Evolutionary conservation across 805 yeast genomes (phyloP), one percentile per base, ranked within the genome.

Genomic region (Nakazawaea sp.): DNA sequence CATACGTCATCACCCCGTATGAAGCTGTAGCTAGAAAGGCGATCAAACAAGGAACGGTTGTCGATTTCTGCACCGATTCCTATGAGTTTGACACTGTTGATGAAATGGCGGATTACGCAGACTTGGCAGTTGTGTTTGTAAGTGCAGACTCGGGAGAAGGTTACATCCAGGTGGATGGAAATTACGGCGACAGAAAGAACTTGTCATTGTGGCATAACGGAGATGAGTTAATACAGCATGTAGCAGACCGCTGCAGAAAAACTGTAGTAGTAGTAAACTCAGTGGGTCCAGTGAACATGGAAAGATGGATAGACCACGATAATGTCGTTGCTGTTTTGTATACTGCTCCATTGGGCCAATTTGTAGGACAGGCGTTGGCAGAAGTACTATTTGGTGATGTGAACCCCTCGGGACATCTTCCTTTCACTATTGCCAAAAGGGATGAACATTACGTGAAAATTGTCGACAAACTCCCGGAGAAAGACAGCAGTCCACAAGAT

Each of bases 201-300:
- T 50, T 68, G 6, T 63, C 78, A 0, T 52, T 77, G 31, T 76
- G 82, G 82, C 72, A 73, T 43, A 72, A 73, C 43, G 80, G 78
- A 3, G 81, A 76, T 45, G 68, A 64, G 30, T 56, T 75, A 35
- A 73, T 77, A 28, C 51, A 60, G 13, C 61, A 53, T 13, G 61
- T 76, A 28, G 70, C 79, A 2, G 61, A 56, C 23, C 61, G 63
- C 40, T 72, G 78, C 45, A 56, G 59, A 9, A 75, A 71, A 45
- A 75, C 79, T 1, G 61, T 76, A 16, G 78, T 77, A 16, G 70
- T 74, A 4, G 66, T 77, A 8, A 70, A 69, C 30, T 53, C 81
- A 0, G 75, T 75, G 4, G 82, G 81, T 0, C 81, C 78, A 2
- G 75, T 77, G 12, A 67, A 71, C 43, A 54, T 76, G 62, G 82